A percentile compares a stretch with the other conserved stretches of the same genome.
Evolutionary conservation across 1,284 basidiomycete species (phyloP).

Genomic region (Melanopsichium pennsylvanicum): DNA sequence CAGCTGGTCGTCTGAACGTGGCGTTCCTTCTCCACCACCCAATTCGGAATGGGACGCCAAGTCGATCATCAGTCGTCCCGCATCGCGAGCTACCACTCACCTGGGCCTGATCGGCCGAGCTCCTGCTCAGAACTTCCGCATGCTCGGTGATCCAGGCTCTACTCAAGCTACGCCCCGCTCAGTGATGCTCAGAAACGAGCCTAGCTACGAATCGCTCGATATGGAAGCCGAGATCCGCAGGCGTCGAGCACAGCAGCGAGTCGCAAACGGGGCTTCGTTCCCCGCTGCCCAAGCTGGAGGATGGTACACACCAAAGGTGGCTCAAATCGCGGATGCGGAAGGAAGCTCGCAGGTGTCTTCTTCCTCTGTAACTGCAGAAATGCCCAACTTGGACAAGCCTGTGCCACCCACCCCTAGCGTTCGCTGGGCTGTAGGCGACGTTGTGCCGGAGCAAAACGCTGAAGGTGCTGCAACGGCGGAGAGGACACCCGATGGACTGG

Average conservation of each 20-base stretch:
- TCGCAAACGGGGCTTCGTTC: conserved; percentile 10
- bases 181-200: conserved; percentile 24
- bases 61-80: conserved; percentile 31
- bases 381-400: conserved; percentile 31
- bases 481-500: conserved; percentile 27
- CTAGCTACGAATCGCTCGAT: conserved; percentile 45
- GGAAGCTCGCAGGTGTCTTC: conserved; percentile 6
- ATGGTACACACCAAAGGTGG: conserved; percentile 50
- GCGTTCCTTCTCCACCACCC: conserved; percentile 47
- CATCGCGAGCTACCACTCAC: conserved; percentile 26
- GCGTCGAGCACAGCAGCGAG: conserved; percentile 34
- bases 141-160: conserved; percentile 27
- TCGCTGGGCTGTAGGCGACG: conserved; percentile 32
- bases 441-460: conserved; percentile 4
- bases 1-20: conserved; percentile 45
- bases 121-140: conserved; percentile 35
- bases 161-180: conserved; percentile 26
- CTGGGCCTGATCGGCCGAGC: conserved; percentile 8
- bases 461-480: neutral
- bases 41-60: conserved; percentile 49
- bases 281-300: conserved; percentile 34
- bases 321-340: conserved; percentile 1
- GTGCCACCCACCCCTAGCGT: conserved; percentile 41
- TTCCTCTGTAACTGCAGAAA: conserved; percentile 21
- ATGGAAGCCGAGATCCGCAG: conserved; percentile 57